Conservation (phyloP, 495 filamentous ascomycete species). For the Aspergillus baeticus region DNA sequence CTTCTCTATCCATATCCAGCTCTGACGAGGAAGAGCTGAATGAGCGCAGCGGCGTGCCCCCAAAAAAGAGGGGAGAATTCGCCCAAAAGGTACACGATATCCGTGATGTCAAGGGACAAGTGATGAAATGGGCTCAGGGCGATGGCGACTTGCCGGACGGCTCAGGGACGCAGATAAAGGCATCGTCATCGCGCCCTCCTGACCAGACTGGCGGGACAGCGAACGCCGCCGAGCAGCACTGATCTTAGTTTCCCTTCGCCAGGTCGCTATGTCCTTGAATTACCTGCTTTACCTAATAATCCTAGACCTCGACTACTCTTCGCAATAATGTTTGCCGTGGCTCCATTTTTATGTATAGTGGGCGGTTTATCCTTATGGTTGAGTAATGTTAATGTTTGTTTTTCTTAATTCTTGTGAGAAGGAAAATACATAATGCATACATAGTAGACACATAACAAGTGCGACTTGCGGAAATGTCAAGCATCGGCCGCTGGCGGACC, state of each 20-base stretch:
- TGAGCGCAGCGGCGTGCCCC: conserved; percentile 41
- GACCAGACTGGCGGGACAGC: background rate
- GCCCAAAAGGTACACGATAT: conserved; percentile 37
- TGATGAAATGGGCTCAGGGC: conserved; percentile 40
- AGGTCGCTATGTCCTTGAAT: too few relatives aligned
- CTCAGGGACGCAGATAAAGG: background rate
- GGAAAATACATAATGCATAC: too few relatives aligned
- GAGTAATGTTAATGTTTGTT: too few relatives aligned
- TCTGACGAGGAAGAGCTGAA: conserved; percentile 74
- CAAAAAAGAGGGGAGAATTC: conserved; percentile 31
- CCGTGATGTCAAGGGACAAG: conserved; percentile 42
- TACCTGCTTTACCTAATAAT: background rate
- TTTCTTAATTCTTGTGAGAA: too few relatives aligned
- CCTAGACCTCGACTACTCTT: background rate
- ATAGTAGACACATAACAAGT: too few relatives aligned
- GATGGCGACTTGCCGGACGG: conserved; percentile 14
- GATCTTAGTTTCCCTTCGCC: background rate
- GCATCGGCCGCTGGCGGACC: too few relatives aligned
- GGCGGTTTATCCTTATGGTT: too few relatives aligned
- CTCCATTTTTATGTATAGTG: too few relatives aligned
- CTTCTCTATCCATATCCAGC: conserved; percentile 61
- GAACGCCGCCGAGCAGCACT: background rate
- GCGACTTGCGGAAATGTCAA: too few relatives aligned
- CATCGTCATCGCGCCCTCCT: background rate
- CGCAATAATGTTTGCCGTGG: background rate